These are phyloP conservation scores for Beauveria brongniartii DNA, from an alignment of 2,329 filamentous ascomycete species.

Conservation along the genomic window DNA sequence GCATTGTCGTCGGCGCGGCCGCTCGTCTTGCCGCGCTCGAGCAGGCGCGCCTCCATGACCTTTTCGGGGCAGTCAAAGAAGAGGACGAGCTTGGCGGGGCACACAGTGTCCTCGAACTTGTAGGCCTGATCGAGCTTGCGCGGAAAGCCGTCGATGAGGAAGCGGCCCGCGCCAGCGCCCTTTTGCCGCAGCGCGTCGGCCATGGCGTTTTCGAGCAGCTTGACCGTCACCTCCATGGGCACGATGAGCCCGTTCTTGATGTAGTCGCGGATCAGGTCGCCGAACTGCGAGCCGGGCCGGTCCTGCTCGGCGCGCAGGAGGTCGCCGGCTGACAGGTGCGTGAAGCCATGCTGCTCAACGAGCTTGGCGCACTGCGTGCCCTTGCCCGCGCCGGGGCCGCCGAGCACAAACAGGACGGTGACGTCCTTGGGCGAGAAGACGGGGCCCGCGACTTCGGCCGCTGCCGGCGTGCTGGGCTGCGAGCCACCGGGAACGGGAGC, in stretches of 20 bases:
- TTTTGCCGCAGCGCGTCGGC: conserved; percentile 52
- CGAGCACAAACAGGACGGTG: conserved; percentile 94
- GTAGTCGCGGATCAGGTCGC: conserved; percentile 83
- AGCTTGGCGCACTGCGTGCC: conserved; percentile 91
- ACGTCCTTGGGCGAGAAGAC: conserved; percentile 69
- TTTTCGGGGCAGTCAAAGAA: conserved; percentile 93
- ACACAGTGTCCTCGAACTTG: conserved; percentile 87
- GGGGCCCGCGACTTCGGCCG: conserved; percentile 39
- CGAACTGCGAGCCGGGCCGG: conserved; percentile 78
- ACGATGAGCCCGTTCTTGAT: conserved; percentile 95
- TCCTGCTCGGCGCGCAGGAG: conserved; percentile 89
- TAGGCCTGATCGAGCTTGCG: conserved; percentile 95
- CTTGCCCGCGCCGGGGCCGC: conserved; percentile 91
- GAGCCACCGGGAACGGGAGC: conserved; percentile 26
- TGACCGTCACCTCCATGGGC: conserved; percentile 96
- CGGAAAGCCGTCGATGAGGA: conserved; percentile 78
- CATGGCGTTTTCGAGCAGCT: conserved; percentile 92
- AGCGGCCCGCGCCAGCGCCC: conserved; percentile 51
- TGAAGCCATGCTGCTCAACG: conserved; percentile 82
- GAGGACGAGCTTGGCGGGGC: conserved; percentile 73
- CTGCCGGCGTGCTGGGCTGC: conserved; percentile 27
- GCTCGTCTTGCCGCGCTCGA: conserved; percentile 88
- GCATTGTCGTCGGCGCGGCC: conserved; percentile 89
- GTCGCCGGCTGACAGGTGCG: conserved; percentile 87
- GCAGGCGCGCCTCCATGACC: conserved; percentile 73